phyloP scores from a whole-genome alignment of 2,329 filamentous ascomycete species.

The Lasiodiplodia gonubiensis region DNA sequence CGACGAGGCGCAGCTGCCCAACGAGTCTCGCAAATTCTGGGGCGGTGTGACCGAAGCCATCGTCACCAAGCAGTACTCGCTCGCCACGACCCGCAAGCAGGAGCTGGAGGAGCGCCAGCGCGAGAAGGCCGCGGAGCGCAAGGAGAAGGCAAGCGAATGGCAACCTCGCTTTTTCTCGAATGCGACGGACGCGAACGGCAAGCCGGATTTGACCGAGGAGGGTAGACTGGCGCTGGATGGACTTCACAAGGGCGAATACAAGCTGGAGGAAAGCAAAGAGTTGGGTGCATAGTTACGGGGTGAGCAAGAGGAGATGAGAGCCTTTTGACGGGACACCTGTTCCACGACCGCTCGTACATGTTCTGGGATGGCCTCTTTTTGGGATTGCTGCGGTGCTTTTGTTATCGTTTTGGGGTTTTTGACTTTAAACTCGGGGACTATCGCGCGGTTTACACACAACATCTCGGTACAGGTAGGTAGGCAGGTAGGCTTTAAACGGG shows the following conservation, averaged over 20 bases:
- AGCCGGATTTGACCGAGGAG: constrained; percentile 67
- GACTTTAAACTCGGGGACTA: background rate
- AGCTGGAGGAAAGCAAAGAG: constrained; percentile 54
- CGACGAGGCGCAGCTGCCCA: constrained; percentile 76
- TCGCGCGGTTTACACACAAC: background rate
- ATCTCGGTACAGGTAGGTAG: constrained; percentile 2
- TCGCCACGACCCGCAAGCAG: constrained; percentile 85
- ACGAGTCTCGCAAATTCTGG: constrained; percentile 92
- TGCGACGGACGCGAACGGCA: constrained; percentile 63
- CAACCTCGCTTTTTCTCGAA: constrained; percentile 85
- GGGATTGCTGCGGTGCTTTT: constrained; percentile 1
- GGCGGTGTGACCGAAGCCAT: constrained; percentile 86
- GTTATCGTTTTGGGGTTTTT: background rate
- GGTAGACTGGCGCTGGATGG: constrained; percentile 64
- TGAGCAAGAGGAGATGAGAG: background rate
- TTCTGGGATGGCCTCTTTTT: constrained; percentile 7
- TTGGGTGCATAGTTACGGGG: constrained; percentile 40
- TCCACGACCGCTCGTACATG: background rate
- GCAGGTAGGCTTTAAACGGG: background rate
- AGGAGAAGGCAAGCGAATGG: constrained; percentile 72
- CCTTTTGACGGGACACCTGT: background rate
- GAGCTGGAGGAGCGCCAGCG: constrained; percentile 91
- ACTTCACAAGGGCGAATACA: constrained; percentile 59
- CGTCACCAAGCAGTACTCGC: constrained; percentile 76
- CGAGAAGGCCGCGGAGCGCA: constrained; percentile 80